Percentiles rank a stretch among this genome's conserved stretches.
phyloP scores from a whole-genome alignment of 305 asterid genomes.

The Fraxinus greggii region DNA sequence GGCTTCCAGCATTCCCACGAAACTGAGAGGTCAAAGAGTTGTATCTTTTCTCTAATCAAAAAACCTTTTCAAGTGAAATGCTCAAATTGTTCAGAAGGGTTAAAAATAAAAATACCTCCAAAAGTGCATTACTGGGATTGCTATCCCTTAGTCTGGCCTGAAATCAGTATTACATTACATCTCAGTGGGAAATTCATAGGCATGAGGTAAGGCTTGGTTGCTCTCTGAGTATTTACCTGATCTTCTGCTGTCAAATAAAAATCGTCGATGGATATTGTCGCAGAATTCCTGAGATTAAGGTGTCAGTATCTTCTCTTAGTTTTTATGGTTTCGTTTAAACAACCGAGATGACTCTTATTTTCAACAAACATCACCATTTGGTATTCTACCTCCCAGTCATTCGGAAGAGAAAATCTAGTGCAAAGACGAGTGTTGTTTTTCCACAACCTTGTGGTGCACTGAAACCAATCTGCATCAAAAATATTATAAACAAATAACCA shows the following conservation, averaged over 20 bases:
- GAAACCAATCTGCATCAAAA: slow-evolving; percentile 84
- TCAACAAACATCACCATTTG: slow-evolving; percentile 41
- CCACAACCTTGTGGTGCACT: slow-evolving; percentile 99
- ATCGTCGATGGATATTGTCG: slow-evolving; percentile 86
- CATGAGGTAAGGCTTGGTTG: background rate
- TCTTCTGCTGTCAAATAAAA: slow-evolving; percentile 88
- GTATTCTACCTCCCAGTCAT: slow-evolving; percentile 83
- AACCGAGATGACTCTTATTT: slow-evolving; percentile 12
- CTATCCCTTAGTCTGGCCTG: slow-evolving; percentile 80
- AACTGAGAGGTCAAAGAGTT: slow-evolving; percentile 40
- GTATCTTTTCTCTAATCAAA: slow-evolving; percentile 14
- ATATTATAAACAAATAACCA: slow-evolving; percentile 18
- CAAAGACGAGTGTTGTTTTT: slow-evolving; percentile 91
- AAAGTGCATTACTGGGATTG: slow-evolving; percentile 78
- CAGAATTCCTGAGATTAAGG: slow-evolving; percentile 73
- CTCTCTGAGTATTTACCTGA: slow-evolving; percentile 50
- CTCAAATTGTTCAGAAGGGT: background rate
- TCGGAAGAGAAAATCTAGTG: slow-evolving; percentile 76
- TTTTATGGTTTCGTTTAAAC: background rate
- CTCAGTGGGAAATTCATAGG: slow-evolving; percentile 12
- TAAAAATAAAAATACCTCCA: slow-evolving; percentile 59
- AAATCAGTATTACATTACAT: slow-evolving; percentile 23
- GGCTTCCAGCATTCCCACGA: slow-evolving; percentile 99
- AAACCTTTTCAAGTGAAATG: background rate
- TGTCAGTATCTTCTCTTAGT: slow-evolving; percentile 26